These are phyloP conservation scores for Holtermannia corniformis DNA, from an alignment of 768 basidiomycete species.

Conservation along the genomic window DNA sequence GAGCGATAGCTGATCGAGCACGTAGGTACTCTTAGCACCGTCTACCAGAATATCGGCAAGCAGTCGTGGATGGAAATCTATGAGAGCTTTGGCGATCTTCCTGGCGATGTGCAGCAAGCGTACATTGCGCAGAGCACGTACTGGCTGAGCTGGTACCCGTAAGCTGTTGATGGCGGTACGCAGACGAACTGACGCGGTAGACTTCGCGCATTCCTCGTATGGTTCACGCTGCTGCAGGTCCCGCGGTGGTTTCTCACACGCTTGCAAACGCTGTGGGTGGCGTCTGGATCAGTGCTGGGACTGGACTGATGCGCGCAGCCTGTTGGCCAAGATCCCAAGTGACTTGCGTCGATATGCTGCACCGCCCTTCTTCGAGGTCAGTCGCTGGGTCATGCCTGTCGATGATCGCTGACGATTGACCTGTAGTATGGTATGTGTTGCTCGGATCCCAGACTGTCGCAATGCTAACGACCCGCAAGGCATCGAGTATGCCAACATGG, in stretches of 20 bases:
- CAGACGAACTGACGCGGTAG: constrained; percentile 2
- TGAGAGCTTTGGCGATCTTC: constrained; percentile 19
- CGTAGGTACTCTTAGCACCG: background rate
- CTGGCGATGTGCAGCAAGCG: constrained; percentile 24
- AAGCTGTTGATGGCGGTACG: constrained; percentile 1
- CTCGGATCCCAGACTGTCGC: too few species aligned
- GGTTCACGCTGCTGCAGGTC: constrained; percentile 20
- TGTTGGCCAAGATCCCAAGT: constrained; percentile 6
- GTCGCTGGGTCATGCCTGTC: constrained; percentile 2
- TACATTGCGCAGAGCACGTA: constrained; percentile 32
- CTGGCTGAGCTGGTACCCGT: constrained; percentile 37
- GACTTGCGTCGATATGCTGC: constrained; percentile 13
- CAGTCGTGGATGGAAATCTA: constrained; percentile 13
- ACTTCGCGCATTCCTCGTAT: constrained; percentile 11
- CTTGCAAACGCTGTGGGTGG: constrained; percentile 10
- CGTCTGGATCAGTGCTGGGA: background rate
- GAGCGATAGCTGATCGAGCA: background rate
- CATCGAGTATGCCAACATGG: constrained; percentile 29
- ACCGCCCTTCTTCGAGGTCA: constrained; percentile 23
- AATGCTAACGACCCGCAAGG: too few species aligned
- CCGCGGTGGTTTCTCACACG: constrained; percentile 11
- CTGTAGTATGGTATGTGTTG: too few species aligned
- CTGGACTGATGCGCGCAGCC: background rate
- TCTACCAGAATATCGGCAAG: constrained; percentile 16
- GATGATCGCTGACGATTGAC: too few species aligned